These are phyloP conservation scores for Rhizophagus prolifer DNA, from an alignment of 192 early-diverging fungal species.

Conservation along the genomic window DNA sequence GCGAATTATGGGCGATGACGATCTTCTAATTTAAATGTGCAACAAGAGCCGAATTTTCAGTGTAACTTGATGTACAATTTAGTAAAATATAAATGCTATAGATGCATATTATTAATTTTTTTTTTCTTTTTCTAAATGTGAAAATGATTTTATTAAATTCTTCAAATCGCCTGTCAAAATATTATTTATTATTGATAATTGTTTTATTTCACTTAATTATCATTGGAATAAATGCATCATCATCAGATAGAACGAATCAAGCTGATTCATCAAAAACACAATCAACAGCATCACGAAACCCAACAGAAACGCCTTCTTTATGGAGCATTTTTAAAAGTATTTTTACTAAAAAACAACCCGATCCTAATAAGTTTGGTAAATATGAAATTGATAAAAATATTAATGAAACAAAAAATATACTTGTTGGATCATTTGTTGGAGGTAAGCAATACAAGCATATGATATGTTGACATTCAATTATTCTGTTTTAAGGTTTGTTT, in stretches of 20 bases:
- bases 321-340: neutral
- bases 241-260: neutral
- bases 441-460: neutral
- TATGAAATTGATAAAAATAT: neutral
- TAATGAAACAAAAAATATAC: neutral
- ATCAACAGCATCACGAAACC: neutral
- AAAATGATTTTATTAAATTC: neutral
- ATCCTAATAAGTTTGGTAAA: neutral
- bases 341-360: neutral
- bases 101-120: no score
- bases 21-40: no score
- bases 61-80: no score
- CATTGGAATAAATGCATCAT: neutral
- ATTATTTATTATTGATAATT: neutral
- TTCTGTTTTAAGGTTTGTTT: neutral
- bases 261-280: neutral
- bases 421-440: conserved; percentile 1
- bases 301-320: neutral
- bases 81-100: no score
- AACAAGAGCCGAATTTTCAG: no score
- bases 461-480: neutral
- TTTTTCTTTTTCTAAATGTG: neutral
- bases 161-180: neutral
- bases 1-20: no score
- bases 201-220: neutral